Conservation (phyloP, 352 stramenopile species). For the Globisporangium iwayamae region DNA sequence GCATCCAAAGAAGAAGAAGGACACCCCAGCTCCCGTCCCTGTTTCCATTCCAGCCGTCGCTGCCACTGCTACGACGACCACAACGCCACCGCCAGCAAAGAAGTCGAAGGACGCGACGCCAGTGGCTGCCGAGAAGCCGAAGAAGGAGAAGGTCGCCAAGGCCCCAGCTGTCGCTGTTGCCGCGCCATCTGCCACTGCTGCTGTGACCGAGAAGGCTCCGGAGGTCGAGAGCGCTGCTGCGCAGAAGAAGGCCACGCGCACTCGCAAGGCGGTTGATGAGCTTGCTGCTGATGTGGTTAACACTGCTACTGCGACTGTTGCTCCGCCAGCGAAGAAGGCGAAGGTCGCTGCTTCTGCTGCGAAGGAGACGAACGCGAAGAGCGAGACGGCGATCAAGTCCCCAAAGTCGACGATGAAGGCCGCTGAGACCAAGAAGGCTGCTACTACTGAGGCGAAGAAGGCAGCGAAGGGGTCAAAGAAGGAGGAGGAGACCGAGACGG, state of each 20-base stretch:
- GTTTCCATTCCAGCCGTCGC: constrained; percentile 4
- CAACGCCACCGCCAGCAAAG: constrained; percentile 10
- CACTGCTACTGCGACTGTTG: background rate
- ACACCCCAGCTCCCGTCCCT: constrained; percentile 18
- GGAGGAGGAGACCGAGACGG: constrained; percentile 14
- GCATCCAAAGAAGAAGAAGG: constrained; percentile 18
- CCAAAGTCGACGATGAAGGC: constrained; percentile 7
- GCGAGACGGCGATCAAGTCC: constrained; percentile 8
- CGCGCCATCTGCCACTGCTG: background rate
- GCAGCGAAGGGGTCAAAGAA: constrained; percentile 24
- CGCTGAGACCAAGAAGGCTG: constrained; percentile 12
- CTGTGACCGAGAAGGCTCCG: constrained; percentile 8
- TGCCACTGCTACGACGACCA: background rate
- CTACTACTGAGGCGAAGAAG: constrained; percentile 14
- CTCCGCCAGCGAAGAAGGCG: constrained; percentile 14
- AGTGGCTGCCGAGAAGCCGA: constrained; percentile 2
- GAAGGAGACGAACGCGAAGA: constrained; percentile 6
- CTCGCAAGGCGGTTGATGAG: constrained; percentile 10
- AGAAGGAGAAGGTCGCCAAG: constrained; percentile 17
- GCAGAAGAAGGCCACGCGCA: constrained; percentile 1
- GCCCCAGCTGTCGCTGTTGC: background rate
- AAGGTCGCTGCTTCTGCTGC: constrained; percentile 12
- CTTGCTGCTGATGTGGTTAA: background rate
- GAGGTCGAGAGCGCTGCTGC: constrained; percentile 3
- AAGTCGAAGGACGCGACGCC: constrained; percentile 12